Percentiles rank a stretch among this genome's conserved stretches.
phyloP scores from a whole-genome alignment of 305 asterid genomes.

The Fraxinus xanthoxyloides region DNA sequence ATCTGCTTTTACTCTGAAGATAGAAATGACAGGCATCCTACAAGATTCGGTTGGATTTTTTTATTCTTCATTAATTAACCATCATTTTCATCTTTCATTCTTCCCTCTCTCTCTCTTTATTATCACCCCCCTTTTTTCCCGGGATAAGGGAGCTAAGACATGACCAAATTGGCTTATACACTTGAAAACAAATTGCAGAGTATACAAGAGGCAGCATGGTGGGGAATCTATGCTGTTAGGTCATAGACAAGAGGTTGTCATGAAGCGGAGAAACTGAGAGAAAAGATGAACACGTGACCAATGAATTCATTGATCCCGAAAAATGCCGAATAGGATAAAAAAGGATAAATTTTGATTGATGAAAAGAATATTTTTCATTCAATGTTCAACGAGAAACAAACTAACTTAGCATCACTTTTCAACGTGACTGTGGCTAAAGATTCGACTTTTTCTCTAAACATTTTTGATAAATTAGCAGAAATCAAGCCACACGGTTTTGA shows the following conservation, averaged over 20 bases:
- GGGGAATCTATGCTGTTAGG: background rate
- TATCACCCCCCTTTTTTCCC: background rate
- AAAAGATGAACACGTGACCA: background rate
- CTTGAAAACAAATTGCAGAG: background rate
- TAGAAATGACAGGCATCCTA: background rate
- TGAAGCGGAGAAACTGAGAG: background rate
- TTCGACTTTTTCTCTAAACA: background rate
- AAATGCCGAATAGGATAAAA: background rate
- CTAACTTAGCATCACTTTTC: background rate
- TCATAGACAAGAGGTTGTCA: background rate
- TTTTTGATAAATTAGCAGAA: background rate
- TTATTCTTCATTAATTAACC: background rate
- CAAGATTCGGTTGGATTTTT: background rate
- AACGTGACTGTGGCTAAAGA: background rate
- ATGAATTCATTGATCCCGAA: background rate
- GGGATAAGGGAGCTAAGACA: background rate
- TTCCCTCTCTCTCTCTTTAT: background rate
- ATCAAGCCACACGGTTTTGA: background rate
- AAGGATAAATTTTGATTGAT: background rate
- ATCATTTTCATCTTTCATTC: background rate
- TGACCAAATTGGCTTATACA: background rate
- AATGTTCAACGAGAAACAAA: background rate
- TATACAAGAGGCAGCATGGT: background rate
- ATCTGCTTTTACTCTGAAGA: background rate
- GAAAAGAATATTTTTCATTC: background rate